Evolutionary conservation across 129 eudicot genomes (phyloP).

Genomic region (Saussurea involucrata): DNA sequence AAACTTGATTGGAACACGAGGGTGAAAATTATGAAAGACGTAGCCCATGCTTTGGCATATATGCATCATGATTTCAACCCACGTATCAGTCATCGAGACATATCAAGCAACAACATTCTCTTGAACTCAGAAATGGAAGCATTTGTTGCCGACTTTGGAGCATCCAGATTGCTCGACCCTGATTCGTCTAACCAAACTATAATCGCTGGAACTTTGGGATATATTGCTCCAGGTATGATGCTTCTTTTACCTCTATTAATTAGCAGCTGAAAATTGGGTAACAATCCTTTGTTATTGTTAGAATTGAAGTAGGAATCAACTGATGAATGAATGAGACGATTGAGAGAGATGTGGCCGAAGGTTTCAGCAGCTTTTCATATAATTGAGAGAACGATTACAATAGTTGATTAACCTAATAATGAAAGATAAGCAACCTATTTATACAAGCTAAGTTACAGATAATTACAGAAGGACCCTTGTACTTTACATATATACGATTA

Average conservation of each 20-base stretch:
- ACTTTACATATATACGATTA: no score
- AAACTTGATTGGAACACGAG: not conserved
- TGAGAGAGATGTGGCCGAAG: no score
- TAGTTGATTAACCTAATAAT: no score
- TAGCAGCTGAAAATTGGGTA: not conserved
- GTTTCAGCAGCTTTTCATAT: no score
- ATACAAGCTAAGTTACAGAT: no score
- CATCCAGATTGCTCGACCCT: constrained; percentile 15
- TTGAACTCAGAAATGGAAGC: constrained; percentile 13
- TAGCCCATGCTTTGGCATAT: not conserved
- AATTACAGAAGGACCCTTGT: no score
- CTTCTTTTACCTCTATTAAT: not conserved
- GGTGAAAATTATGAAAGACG: not conserved
- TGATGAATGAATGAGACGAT: no score
- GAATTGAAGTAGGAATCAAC: no score
- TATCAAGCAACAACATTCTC: constrained; percentile 1
- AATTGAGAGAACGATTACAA: no score
- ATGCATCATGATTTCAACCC: constrained; percentile 3
- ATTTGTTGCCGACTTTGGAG: constrained; percentile 25
- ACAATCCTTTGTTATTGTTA: no score
- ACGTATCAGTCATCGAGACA: constrained; percentile 3
- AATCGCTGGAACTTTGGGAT: constrained; percentile 14
- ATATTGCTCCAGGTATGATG: constrained; percentile 18
- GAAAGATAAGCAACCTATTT: no score
- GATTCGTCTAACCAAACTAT: not conserved